Evolutionary conservation across 495 filamentous ascomycete species (phyloP).

Genomic region (Hypoxylon cercidicola): DNA sequence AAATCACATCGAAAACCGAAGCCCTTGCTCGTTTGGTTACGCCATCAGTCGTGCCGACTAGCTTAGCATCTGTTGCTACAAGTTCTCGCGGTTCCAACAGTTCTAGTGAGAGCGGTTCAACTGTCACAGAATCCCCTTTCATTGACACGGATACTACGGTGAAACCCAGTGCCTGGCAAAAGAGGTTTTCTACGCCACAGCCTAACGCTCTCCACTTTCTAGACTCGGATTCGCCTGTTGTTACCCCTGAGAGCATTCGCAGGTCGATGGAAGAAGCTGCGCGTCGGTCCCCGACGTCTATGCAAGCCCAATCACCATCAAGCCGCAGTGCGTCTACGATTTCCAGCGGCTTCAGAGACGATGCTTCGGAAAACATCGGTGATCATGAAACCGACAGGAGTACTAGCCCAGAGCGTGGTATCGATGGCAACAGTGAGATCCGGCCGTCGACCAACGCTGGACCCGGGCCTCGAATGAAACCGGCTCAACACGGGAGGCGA

Average conservation of each 20-base stretch:
- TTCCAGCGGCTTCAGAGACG: slow-evolving; percentile 50
- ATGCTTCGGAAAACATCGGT: slow-evolving; percentile 42
- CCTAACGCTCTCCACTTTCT: slow-evolving; percentile 49
- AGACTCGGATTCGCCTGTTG: slow-evolving; percentile 45
- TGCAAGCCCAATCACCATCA: slow-evolving; percentile 38
- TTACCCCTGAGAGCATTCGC: slow-evolving; percentile 47
- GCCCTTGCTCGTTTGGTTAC: slow-evolving; percentile 10
- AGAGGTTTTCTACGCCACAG: slow-evolving; percentile 29
- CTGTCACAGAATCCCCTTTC: slow-evolving; percentile 47
- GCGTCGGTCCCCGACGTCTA: slow-evolving; percentile 42
- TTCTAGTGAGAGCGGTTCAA: slow-evolving; percentile 50
- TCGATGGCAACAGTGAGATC: slow-evolving; percentile 40
- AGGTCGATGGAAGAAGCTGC: slow-evolving; percentile 44
- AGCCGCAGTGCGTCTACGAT: slow-evolving; percentile 47
- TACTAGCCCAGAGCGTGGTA: slow-evolving; percentile 56
- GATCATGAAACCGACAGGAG: slow-evolving; percentile 57
- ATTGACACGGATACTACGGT: slow-evolving; percentile 44
- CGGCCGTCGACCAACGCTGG: slow-evolving; percentile 7
- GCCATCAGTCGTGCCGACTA: slow-evolving; percentile 23
- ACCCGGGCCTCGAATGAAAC: slow-evolving; percentile 18
- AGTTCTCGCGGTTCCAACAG: slow-evolving; percentile 41
- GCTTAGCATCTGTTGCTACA: slow-evolving; percentile 28
- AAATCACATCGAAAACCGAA: slow-evolving; percentile 22
- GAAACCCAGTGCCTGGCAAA: slow-evolving; percentile 45
- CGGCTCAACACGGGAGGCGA: slow-evolving; percentile 29